Evolutionary conservation across 768 basidiomycete species (phyloP).

Genomic region (Pholiota molesta): DNA sequence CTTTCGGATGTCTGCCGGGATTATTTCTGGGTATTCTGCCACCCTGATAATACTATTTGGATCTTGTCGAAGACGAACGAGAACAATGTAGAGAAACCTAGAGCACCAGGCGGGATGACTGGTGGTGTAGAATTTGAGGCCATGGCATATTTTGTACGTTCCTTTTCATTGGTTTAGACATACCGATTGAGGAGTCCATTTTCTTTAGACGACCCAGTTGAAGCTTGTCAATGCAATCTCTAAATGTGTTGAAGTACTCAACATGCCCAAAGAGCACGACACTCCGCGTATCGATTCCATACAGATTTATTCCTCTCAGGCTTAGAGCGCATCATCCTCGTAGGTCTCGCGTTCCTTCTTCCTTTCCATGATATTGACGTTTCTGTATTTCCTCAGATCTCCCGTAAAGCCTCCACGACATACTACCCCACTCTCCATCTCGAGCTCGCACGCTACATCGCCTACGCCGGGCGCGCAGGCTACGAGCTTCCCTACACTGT

Average conservation of each 20-base stretch:
- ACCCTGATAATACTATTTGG: conserved; percentile 94
- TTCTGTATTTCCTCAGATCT: conserved; percentile 55
- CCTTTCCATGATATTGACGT: neutral
- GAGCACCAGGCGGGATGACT: conserved; percentile 97
- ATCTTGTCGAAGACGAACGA: conserved; percentile 82
- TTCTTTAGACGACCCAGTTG: conserved; percentile 79
- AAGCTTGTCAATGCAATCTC: conserved; percentile 84
- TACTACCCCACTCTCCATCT: conserved; percentile 96
- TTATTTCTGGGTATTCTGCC: conserved; percentile 97
- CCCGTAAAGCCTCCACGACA: conserved; percentile 91
- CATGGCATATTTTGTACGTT: conserved; percentile 88
- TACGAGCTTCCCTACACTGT: conserved; percentile 84
- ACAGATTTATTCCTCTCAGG: conserved; percentile 88
- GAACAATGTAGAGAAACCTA: conserved; percentile 81
- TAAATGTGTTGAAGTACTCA: conserved; percentile 62
- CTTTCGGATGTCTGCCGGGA: conserved; percentile 90
- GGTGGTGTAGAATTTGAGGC: conserved; percentile 99
- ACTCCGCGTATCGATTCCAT: conserved; percentile 84
- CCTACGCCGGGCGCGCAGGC: conserved; percentile 62
- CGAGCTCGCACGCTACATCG: conserved; percentile 88
- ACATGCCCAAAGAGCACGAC: conserved; percentile 66
- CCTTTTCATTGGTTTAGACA: neutral
- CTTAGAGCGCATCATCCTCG: conserved; percentile 87
- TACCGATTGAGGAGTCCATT: neutral
- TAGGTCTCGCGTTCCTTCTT: conserved; percentile 37